These are phyloP conservation scores for Pseudotulostoma volvatum DNA, from an alignment of 495 filamentous ascomycete species.

Conservation along the genomic window DNA sequence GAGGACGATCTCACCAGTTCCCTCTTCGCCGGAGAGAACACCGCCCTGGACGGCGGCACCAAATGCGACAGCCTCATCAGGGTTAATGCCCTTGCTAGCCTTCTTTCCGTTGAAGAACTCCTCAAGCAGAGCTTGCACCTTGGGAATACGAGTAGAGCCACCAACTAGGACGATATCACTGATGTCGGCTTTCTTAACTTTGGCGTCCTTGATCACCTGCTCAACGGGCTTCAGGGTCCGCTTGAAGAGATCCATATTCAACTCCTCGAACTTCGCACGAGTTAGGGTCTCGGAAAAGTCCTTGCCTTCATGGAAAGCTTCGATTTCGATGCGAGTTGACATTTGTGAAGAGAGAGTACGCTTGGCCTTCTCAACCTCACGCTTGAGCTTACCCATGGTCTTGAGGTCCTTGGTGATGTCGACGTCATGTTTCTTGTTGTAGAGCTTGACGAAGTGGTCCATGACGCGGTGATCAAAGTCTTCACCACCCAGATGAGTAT, in stretches of 20 bases:
- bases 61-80: conserved; percentile 94
- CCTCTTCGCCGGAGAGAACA: conserved; percentile 78
- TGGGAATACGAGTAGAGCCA: conserved; percentile 93
- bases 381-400: conserved; percentile 99
- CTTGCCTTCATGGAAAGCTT: conserved; percentile 90
- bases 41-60: conserved; percentile 95
- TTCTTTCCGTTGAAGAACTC: conserved; percentile 92
- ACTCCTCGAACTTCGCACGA: conserved; percentile 97
- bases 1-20: conserved; percentile 63
- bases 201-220: conserved; percentile 86
- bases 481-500: conserved; percentile 98
- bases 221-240: conserved; percentile 98
- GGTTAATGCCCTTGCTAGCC: conserved; percentile 96
- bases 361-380: conserved; percentile 99
- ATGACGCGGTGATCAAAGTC: conserved; percentile 99
- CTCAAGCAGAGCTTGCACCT: conserved; percentile 86
- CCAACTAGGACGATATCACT: conserved; percentile 84
- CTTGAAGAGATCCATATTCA: conserved; percentile 97
- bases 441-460: conserved; percentile 91
- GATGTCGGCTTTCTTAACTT: conserved; percentile 74
- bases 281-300: conserved; percentile 98
- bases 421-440: conserved; percentile 95
- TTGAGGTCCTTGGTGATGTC: conserved; percentile 91
- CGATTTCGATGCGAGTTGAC: conserved; percentile 96
- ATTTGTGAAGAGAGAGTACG: conserved; percentile 96